Conservation (phyloP, 2,329 filamentous ascomycete species). For the Xylariomycetidae sp. region DNA sequence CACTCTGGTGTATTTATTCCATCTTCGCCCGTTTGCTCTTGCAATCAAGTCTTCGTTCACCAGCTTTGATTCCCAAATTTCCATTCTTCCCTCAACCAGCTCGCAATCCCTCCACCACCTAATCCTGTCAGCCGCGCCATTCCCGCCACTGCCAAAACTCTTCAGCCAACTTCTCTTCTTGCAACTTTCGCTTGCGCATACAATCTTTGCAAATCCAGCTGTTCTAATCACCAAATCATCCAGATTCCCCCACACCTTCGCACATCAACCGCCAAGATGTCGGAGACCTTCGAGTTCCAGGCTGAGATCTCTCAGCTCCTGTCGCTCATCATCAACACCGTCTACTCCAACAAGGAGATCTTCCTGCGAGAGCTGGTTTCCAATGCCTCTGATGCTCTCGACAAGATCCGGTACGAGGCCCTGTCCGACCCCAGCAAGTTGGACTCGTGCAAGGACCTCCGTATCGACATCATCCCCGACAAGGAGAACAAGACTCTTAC, state of each 20-base stretch:
- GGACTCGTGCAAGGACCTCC: slow-evolving; percentile 94
- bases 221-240: slow-evolving; percentile 2
- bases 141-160: too few relatives aligned
- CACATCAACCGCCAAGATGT: slow-evolving; percentile 46
- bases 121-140: too few relatives aligned
- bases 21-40: too few relatives aligned
- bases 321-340: slow-evolving; percentile 99
- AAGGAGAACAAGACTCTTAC: slow-evolving; percentile 97
- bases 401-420: slow-evolving; percentile 99
- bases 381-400: slow-evolving; percentile 96
- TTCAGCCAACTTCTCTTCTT: too few relatives aligned
- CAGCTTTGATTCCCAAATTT: too few relatives aligned
- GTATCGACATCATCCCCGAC: slow-evolving; percentile 98
- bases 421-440: slow-evolving; percentile 96
- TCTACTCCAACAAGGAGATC: slow-evolving; percentile 99
- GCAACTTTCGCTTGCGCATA: background rate
- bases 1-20: too few relatives aligned
- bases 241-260: slow-evolving; percentile 8
- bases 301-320: slow-evolving; percentile 99
- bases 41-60: too few relatives aligned
- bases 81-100: too few relatives aligned
- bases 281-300: slow-evolving; percentile 99
- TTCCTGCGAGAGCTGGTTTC: slow-evolving; percentile 98
- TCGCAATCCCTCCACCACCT: too few relatives aligned
- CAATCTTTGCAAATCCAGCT: background rate